phyloP scores from a whole-genome alignment of 164 flowering plant species.

The Magnolia kwangsiensis region DNA sequence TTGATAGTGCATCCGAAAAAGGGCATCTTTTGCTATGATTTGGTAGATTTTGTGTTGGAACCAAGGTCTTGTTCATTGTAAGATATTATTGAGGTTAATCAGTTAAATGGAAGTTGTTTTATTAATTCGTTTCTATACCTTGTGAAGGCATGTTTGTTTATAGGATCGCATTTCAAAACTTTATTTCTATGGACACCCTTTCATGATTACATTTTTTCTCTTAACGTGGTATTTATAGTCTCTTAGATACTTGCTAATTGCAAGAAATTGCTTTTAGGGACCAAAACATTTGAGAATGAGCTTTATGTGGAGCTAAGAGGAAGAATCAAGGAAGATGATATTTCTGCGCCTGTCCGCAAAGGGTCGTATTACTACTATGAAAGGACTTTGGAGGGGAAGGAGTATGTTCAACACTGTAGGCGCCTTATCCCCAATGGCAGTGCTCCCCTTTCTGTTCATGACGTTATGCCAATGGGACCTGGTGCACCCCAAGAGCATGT shows the following conservation, averaged over 20 bases:
- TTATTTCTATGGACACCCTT: background rate
- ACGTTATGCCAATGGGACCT: conserved; percentile 65
- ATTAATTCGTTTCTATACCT: no score
- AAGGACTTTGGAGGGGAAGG: conserved; percentile 71
- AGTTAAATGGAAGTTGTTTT: no score
- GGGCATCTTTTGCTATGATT: no score
- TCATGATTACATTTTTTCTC: background rate
- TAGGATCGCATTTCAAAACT: background rate
- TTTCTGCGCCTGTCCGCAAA: conserved; percentile 65
- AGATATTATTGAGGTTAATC: no score
- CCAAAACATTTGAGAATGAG: conserved; percentile 55
- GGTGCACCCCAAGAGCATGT: conserved; percentile 75
- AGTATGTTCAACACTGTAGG: conserved; percentile 79
- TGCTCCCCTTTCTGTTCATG: conserved; percentile 50
- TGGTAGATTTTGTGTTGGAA: no score
- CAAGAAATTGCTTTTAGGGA: conserved; percentile 31
- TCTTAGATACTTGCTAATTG: background rate
- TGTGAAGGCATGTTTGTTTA: no score
- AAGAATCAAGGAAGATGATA: conserved; percentile 85
- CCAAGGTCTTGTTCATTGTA: no score
- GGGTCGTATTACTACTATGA: conserved; percentile 72
- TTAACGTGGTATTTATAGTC: no score
- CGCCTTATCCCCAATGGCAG: conserved; percentile 34
- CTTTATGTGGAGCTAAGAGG: conserved; percentile 73
- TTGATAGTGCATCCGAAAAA: no score